A percentile compares a stretch with the other conserved stretches of the same genome.
Evolutionary conservation across 2,329 filamentous ascomycete species (phyloP).

Genomic region (Ophiostoma ips): DNA sequence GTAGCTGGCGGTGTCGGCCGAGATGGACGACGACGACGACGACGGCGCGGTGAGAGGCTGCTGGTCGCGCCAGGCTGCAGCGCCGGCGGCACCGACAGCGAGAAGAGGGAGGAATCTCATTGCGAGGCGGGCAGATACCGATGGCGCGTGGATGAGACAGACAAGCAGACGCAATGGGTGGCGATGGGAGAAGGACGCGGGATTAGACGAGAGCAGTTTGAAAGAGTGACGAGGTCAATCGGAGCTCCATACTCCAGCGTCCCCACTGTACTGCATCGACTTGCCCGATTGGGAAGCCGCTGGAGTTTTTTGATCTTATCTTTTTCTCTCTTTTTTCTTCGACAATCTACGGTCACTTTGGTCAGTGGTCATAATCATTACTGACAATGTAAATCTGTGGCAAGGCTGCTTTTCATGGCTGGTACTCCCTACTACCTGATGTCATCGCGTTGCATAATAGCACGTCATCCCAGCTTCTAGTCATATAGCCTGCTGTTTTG

Average conservation of each 20-base stretch:
- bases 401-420: no score
- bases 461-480: no score
- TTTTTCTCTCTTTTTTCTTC: no score
- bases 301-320: no score
- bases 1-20: constrained; percentile 20
- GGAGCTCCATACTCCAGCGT: no score
- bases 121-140: no score
- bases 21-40: not conserved
- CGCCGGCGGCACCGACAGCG: not conserved
- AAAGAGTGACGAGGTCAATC: not conserved
- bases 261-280: not conserved
- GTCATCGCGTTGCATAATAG: no score
- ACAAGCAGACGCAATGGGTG: not conserved
- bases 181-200: not conserved
- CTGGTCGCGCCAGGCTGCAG: not conserved
- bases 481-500: no score
- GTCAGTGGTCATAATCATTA: no score
- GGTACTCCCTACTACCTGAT: no score
- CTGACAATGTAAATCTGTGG: no score
- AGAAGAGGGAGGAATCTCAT: not conserved
- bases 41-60: not conserved
- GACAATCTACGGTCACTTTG: no score
- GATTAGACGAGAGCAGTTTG: not conserved
- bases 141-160: not conserved
- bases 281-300: not conserved